Conservation (phyloP, 306 rosid species). For the Purshia tridentata region DNA sequence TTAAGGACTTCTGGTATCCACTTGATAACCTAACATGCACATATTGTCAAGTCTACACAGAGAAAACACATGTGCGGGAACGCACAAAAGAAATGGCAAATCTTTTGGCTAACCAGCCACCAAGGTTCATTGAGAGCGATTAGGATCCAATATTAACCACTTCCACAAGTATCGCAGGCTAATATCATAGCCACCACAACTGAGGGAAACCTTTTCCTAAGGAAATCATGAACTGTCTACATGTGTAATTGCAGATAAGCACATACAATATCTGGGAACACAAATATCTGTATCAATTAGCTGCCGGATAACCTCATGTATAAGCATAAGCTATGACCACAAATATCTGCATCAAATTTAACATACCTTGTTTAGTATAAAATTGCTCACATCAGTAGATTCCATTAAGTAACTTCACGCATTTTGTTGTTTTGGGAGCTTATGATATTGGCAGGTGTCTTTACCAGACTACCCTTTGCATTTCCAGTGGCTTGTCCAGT, state of each 20-base stretch:
- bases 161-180: conserved; percentile 1
- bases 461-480: conserved; percentile 63
- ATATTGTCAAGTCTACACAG: not conserved
- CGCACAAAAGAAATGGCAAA: not conserved
- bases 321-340: not conserved
- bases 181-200: conserved; percentile 2
- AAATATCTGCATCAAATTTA: not conserved
- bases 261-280: not conserved
- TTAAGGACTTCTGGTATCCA: no score
- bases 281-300: not conserved
- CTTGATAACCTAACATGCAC: not conserved
- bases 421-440: conserved; percentile 53
- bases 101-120: not conserved
- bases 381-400: conserved; percentile 22
- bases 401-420: conserved; percentile 32
- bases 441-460: conserved; percentile 57
- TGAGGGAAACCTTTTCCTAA: not conserved
- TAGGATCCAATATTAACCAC: not conserved
- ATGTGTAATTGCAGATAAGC: not conserved
- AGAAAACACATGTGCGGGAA: no score
- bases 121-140: not conserved
- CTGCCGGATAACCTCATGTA: not conserved
- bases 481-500: conserved; percentile 77
- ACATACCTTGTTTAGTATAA: conserved; percentile 38
- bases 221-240: not conserved